Percentiles rank a stretch among this genome's conserved stretches.
These are phyloP conservation scores for Diplodia corticola DNA, from an alignment of 2,329 filamentous ascomycete species.

Conservation along the genomic window DNA sequence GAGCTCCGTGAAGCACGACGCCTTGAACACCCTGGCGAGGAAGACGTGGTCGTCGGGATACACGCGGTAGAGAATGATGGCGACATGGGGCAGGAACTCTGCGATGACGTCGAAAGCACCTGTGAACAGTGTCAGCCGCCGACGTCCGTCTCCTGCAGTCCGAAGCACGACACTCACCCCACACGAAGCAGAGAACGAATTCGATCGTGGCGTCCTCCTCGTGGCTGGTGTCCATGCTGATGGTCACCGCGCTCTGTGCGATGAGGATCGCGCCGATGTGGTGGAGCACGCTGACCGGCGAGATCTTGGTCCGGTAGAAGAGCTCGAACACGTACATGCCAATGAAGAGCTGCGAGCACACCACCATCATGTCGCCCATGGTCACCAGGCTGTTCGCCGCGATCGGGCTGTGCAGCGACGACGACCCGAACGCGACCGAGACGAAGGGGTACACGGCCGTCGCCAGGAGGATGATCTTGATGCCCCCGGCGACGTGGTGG, in stretches of 20 bases:
- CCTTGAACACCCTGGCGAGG: conserved; percentile 42
- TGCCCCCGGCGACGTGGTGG: conserved; percentile 47
- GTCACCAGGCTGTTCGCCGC: conserved; percentile 35
- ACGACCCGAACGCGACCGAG: conserved; percentile 37
- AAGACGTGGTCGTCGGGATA: conserved; percentile 42
- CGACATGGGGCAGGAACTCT: conserved; percentile 49
- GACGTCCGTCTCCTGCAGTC: too few relatives aligned
- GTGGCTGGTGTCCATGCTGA: conserved; percentile 33
- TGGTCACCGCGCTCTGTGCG: conserved; percentile 46
- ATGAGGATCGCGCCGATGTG: conserved; percentile 46
- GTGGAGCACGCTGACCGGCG: conserved; percentile 44
- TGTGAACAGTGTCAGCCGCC: conserved; percentile 25
- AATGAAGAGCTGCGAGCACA: conserved; percentile 45
- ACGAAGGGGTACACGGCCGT: conserved; percentile 47
- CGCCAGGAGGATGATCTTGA: conserved; percentile 45
- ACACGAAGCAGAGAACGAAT: conserved; percentile 42
- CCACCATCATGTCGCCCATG: conserved; percentile 44
- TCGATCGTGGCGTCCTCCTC: conserved; percentile 35
- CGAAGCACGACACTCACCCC: conserved; percentile 39
- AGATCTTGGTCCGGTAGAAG: conserved; percentile 45
- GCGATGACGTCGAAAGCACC: conserved; percentile 50
- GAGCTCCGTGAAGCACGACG: conserved; percentile 41
- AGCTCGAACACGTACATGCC: conserved; percentile 52
- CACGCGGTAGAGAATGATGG: conserved; percentile 49
- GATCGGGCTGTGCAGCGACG: conserved; percentile 37